Evolutionary conservation across 495 filamentous ascomycete species (phyloP), one percentile per base, ranked within the genome.

Genomic region (Aspergillus asperescens): DNA sequence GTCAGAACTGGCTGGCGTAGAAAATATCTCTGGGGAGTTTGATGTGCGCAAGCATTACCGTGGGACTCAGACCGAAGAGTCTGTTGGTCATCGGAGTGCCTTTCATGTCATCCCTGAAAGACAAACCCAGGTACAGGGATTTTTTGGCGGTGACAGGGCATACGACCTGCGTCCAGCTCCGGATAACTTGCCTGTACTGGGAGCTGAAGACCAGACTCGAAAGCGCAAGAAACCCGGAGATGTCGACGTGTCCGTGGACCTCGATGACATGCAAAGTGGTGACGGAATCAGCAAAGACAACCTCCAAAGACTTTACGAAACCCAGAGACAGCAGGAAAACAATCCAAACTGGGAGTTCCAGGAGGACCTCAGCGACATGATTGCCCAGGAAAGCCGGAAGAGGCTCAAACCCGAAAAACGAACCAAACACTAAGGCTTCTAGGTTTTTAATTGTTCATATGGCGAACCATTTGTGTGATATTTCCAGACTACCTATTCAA

Each of bases 211-310:
- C 50, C 82, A 87, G 34, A 82, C 68, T 27, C 77, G 85, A 50
- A 91, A 97, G 78, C 77, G 94, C 48, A 96, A 93, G 76, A 91
- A 96, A 79, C 91, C 87, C 0, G 93, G 90, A 13, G 93, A 98
- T 69, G 81, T 98, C 22, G 93, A 98, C 52, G 85, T 97, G 19
- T 86, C 89, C 19, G 80, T 98, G 42, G 89, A 98, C 63, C 80
- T 88, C 16, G 89, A 95, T 59, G 75, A 82, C 19, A 65, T 98
- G 52, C 80, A 78, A 47, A 68, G 75, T 4, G 77, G 82, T 53
- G 89, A 89, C 54, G 85, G 87, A 15, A 74, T 96, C 43, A 78
- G 73, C 52, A 84, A 83, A 50, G 85, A 87, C 31, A 78, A 76
- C 28, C 63, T 88, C 46, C 76, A 83, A 71, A 78, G 82, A 58